A percentile compares a stretch with the other conserved stretches of the same genome.
phyloP scores from a whole-genome alignment of 768 basidiomycete genomes.

The Psilocybe tampanensis region DNA sequence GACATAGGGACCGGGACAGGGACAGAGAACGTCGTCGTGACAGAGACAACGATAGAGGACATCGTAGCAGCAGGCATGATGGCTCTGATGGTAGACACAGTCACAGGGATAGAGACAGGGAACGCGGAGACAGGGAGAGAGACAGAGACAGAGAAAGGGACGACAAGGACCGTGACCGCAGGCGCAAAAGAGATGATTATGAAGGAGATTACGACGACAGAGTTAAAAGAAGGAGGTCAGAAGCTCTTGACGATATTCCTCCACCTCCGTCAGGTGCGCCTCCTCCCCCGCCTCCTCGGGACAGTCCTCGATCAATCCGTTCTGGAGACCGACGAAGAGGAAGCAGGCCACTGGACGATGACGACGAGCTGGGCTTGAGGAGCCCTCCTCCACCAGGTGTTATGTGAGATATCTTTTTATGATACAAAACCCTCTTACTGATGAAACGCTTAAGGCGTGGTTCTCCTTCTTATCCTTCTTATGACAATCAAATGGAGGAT shows the following conservation, averaged over 20 bases:
- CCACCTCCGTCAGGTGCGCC: conserved; percentile 40
- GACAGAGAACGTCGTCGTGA: conserved; percentile 55
- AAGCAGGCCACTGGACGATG: conserved; percentile 42
- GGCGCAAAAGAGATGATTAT: conserved; percentile 72
- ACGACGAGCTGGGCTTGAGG: conserved; percentile 36
- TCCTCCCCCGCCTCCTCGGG: conserved; percentile 46
- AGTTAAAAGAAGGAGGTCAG: conserved; percentile 65
- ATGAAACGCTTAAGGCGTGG: conserved; percentile 50
- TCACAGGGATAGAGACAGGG: conserved; percentile 54
- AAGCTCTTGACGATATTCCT: conserved; percentile 48
- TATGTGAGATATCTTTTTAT: conserved; percentile 37
- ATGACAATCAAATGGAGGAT: conserved; percentile 63
- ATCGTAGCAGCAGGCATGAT: conserved; percentile 53
- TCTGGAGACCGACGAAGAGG: conserved; percentile 59
- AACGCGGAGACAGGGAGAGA: conserved; percentile 52
- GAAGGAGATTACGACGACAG: conserved; percentile 60
- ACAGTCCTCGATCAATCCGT: conserved; percentile 56
- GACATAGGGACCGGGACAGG: conserved; percentile 49
- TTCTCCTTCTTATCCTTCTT: conserved; percentile 51
- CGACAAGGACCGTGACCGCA: conserved; percentile 54
- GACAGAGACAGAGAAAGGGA: conserved; percentile 48
- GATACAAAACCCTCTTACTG: not conserved
- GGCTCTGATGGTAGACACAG: conserved; percentile 58
- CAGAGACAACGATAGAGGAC: conserved; percentile 48
- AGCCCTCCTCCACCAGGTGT: conserved; percentile 47